These are phyloP conservation scores for Fusarium protoensiforme DNA, from an alignment of 2,329 filamentous ascomycete species.

Conservation along the genomic window DNA sequence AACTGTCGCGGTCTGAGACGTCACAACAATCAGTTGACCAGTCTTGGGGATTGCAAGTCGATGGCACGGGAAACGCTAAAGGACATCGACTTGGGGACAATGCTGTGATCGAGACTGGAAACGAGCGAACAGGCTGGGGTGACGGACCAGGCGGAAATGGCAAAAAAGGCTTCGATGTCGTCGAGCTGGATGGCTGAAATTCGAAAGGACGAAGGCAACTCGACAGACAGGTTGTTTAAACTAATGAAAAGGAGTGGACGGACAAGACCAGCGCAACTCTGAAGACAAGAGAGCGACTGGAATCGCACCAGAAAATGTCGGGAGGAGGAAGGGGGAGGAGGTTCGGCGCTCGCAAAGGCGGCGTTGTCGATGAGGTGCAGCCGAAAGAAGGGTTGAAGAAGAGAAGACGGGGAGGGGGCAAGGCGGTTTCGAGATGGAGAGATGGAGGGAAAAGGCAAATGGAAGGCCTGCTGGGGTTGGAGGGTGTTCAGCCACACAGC, in stretches of 20 bases:
- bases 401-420: constrained; percentile 38
- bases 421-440: constrained; percentile 44
- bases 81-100: constrained; percentile 12
- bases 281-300: constrained; percentile 62
- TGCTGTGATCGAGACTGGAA: constrained; percentile 11
- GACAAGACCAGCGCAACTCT: constrained; percentile 68
- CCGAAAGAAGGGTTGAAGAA: constrained; percentile 39
- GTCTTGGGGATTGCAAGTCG: constrained; percentile 22
- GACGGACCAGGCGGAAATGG: constrained; percentile 38
- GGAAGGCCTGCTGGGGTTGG: constrained; percentile 27
- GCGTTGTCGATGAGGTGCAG: constrained; percentile 36
- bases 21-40: constrained; percentile 34
- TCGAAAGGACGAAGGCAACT: constrained; percentile 42
- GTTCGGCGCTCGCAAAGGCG: constrained; percentile 44
- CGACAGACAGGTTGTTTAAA: constrained; percentile 39
- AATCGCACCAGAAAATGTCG: constrained; percentile 62
- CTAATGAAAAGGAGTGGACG: constrained; percentile 66
- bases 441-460: constrained; percentile 41
- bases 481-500: constrained; percentile 43
- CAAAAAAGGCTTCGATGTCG: constrained; percentile 27
- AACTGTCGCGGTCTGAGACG: constrained; percentile 21
- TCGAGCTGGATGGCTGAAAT: constrained; percentile 36
- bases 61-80: constrained; percentile 10
- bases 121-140: constrained; percentile 14
- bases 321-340: constrained; percentile 39